Percentiles rank a stretch among this genome's conserved stretches.
These are phyloP conservation scores for Clavariopsis aquatica DNA, from an alignment of 495 filamentous ascomycete species.

Conservation along the genomic window DNA sequence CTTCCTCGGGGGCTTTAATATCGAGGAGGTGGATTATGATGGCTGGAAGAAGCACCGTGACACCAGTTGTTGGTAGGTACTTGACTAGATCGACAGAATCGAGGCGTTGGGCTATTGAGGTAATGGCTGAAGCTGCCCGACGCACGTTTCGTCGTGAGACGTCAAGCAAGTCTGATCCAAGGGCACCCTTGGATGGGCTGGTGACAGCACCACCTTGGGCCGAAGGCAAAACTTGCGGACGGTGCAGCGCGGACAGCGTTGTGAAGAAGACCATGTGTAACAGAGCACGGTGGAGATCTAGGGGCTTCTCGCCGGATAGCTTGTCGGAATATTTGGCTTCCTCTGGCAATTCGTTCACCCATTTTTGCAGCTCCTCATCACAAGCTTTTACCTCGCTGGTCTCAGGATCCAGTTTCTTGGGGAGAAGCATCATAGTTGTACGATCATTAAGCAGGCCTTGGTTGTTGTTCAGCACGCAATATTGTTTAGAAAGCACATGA, in stretches of 20 bases:
- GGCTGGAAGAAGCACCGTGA: slow-evolving; percentile 84
- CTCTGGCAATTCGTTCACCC: slow-evolving; percentile 67
- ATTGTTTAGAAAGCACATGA: slow-evolving; percentile 80
- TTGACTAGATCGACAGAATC: slow-evolving; percentile 67
- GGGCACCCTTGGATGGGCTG: slow-evolving; percentile 55
- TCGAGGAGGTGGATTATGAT: slow-evolving; percentile 90
- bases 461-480: slow-evolving; percentile 81
- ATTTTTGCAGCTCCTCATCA: slow-evolving; percentile 71
- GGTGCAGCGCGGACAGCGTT: slow-evolving; percentile 81
- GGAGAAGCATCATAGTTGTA: slow-evolving; percentile 86
- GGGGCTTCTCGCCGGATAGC: slow-evolving; percentile 48
- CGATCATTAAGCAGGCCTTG: slow-evolving; percentile 62
- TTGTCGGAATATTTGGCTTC: slow-evolving; percentile 65
- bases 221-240: slow-evolving; percentile 80
- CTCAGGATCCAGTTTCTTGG: slow-evolving; percentile 78
- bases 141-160: slow-evolving; percentile 75
- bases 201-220: slow-evolving; percentile 48
- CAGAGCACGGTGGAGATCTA: slow-evolving; percentile 74
- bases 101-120: slow-evolving; percentile 71
- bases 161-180: slow-evolving; percentile 65
- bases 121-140: slow-evolving; percentile 77
- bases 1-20: slow-evolving; percentile 74
- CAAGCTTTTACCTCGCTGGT: slow-evolving; percentile 70
- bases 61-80: slow-evolving; percentile 82
- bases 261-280: slow-evolving; percentile 89